Base-by-base conservation (phyloP, 2,329 filamentous ascomycete genomes). In the Celoporthe dispersa region DNA sequence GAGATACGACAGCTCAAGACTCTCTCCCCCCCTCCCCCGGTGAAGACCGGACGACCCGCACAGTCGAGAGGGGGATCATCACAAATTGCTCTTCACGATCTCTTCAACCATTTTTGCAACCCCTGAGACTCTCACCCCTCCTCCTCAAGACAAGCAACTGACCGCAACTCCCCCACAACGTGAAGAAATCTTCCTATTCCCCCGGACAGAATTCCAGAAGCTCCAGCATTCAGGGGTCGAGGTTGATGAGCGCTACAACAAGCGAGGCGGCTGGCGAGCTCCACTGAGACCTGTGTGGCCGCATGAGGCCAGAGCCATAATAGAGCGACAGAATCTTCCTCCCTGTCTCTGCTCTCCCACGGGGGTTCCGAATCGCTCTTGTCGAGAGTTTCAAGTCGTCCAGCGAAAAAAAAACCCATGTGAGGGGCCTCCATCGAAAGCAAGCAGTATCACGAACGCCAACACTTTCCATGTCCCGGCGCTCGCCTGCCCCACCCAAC, bases 21-120 rank as follows among this genome's bases (percentile, higher is more conserved):
- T 35, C 11, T 33, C 57, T 35, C n/a, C 19, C 57, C 57, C 57
- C 57, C 57, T 33, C 33, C 31, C 35, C 60, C 59, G 44, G 31
- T 66, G 62, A 69, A 68, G 55, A 55, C 62, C 63, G 68, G 57
- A 67, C 67, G 70, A 66, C 67, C 70, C 70, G 70, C 70, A 71
- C 48, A 62, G 60, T 64, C 64, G 53, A 37, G 64, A 68, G 41
- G 66, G 66, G 66, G 55, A 55, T 25, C 31, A 64, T 48, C 33
- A 66, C 57, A 64, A 44, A 69, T 25, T 44, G 51, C 63, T 60
- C 63, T 61, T 63, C 67, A 64, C 67, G 57, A 63, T 39, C 12
- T 25, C 25, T 44, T 59, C 63, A 64, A 8, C 28, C 25, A 28
- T 48, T 44, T 69, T 39, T 59, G 39, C 37, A 64, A 35, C 59